phyloP scores from a whole-genome alignment of 371 early-diverging fungal genomes.

The Mortierella sp. region DNA sequence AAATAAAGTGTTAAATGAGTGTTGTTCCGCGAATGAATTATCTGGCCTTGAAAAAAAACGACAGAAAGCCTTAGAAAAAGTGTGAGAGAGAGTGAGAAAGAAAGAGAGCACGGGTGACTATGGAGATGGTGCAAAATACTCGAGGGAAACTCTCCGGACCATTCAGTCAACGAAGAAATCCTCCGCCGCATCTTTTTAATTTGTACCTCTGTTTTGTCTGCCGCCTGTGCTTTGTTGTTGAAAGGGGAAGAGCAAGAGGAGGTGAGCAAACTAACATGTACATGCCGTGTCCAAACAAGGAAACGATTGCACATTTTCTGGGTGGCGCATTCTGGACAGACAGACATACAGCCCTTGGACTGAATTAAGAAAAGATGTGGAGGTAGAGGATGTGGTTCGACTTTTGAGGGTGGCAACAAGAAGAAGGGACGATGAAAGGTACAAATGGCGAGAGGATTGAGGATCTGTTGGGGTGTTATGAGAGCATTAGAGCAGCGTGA shows the following conservation, averaged over 20 bases:
- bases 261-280: neutral
- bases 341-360: neutral
- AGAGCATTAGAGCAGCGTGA: neutral
- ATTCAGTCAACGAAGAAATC: neutral
- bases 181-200: neutral
- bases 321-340: neutral
- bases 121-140: neutral
- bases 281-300: neutral
- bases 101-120: neutral
- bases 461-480: neutral
- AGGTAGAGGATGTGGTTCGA: neutral
- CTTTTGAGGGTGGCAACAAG: neutral
- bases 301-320: neutral
- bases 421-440: neutral
- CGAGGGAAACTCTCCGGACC: slow-evolving; percentile 1
- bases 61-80: neutral
- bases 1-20: neutral
- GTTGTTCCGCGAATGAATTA: neutral
- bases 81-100: neutral
- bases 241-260: neutral
- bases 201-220: neutral
- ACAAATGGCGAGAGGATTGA: neutral
- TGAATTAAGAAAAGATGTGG: neutral
- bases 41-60: neutral
- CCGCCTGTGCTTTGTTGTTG: neutral